These are phyloP conservation scores for Dacryopinax primogenitus DNA, from an alignment of 768 basidiomycete genomes.

Conservation along the genomic window DNA sequence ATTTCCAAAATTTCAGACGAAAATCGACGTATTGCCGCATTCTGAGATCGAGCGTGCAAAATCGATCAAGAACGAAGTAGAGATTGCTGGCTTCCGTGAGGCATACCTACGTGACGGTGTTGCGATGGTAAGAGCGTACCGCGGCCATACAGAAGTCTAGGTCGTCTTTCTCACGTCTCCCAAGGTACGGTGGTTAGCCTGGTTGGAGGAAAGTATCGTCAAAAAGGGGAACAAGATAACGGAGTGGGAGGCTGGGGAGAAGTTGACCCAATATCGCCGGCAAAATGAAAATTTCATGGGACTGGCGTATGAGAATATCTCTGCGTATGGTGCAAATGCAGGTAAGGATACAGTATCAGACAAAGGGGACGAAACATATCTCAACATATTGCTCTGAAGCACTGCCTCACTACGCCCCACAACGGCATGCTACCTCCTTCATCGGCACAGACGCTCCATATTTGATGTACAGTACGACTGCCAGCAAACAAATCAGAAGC, in stretches of 20 bases:
- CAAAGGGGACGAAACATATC: background rate
- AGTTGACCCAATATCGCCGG: slow-evolving; percentile 62
- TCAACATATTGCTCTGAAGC: slow-evolving; percentile 34
- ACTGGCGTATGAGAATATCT: slow-evolving; percentile 80
- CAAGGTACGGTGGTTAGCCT: slow-evolving; percentile 57
- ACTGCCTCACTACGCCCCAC: slow-evolving; percentile 82
- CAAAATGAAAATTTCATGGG: slow-evolving; percentile 65
- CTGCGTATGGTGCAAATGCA: slow-evolving; percentile 79
- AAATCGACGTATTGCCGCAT: slow-evolving; percentile 31
- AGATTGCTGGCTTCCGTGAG: slow-evolving; percentile 65
- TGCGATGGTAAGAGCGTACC: slow-evolving; percentile 44
- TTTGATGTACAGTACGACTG: slow-evolving; percentile 81
- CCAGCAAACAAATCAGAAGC: too few species aligned
- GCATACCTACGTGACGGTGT: slow-evolving; percentile 87
- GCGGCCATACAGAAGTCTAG: background rate
- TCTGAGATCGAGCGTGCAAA: slow-evolving; percentile 65
- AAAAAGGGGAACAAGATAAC: slow-evolving; percentile 64
- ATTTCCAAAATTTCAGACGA: background rate
- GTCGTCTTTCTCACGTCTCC: background rate
- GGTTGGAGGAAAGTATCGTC: slow-evolving; percentile 69
- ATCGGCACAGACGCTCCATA: slow-evolving; percentile 74
- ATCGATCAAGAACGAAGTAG: slow-evolving; percentile 76
- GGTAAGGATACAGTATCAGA: slow-evolving; percentile 28
- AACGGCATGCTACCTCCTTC: slow-evolving; percentile 49
- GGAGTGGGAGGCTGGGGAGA: slow-evolving; percentile 83